Evolutionary conservation across 2,329 filamentous ascomycete genomes (phyloP).

Genomic region (Aspergillus latus): DNA sequence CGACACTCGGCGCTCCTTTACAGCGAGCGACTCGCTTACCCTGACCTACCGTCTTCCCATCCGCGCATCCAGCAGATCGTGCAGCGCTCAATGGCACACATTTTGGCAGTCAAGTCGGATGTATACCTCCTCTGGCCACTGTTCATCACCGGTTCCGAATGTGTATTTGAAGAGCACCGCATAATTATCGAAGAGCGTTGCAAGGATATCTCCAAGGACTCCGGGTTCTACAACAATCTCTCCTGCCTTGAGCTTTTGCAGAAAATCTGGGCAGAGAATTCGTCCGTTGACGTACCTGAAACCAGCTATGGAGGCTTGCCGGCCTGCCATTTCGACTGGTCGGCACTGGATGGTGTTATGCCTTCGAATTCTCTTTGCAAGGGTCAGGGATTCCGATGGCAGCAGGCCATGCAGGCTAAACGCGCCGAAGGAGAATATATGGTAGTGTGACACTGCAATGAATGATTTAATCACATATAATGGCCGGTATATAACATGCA

Average conservation of each 20-base stretch:
- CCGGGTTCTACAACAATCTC: constrained; percentile 91
- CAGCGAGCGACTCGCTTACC: constrained; percentile 80
- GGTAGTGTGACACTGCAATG: constrained; percentile 31
- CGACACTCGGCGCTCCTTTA: constrained; percentile 86
- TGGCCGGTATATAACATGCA: neutral
- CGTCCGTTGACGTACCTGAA: constrained; percentile 1
- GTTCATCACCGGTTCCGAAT: constrained; percentile 87
- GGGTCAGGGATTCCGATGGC: constrained; percentile 38
- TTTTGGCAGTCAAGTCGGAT: constrained; percentile 74
- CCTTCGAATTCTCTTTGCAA: constrained; percentile 4
- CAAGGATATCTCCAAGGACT: constrained; percentile 80
- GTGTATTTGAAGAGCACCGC: constrained; percentile 76
- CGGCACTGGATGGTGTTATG: constrained; percentile 17
- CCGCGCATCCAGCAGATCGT: constrained; percentile 82
- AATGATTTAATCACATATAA: neutral
- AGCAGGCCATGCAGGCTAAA: constrained; percentile 39
- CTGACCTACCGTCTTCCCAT: constrained; percentile 68
- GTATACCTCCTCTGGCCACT: constrained; percentile 93
- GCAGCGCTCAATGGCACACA: constrained; percentile 77
- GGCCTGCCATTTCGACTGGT: neutral
- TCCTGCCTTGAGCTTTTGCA: constrained; percentile 83
- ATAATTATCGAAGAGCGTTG: constrained; percentile 77
- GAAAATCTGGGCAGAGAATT: constrained; percentile 67
- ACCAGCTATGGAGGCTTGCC: neutral
- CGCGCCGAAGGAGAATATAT: constrained; percentile 41